These are phyloP conservation scores for Eustoma russellianum DNA, from an alignment of 257 asterid genomes.

Conservation along the genomic window DNA sequence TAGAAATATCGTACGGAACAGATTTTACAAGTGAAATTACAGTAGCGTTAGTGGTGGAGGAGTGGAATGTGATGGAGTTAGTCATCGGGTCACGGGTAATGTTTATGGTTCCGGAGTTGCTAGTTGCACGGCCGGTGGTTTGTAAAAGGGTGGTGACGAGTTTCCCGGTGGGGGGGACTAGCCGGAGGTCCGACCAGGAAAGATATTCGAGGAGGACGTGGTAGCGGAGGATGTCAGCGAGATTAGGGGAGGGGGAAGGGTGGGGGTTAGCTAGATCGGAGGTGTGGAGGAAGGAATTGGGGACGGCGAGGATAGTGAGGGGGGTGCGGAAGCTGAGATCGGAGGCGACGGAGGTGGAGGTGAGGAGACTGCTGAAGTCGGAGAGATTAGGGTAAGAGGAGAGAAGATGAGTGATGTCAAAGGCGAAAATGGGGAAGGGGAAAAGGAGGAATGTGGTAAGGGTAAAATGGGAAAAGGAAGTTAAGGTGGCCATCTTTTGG, in stretches of 20 bases:
- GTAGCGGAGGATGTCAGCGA: conserved; percentile 72
- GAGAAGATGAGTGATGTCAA: conserved; percentile 47
- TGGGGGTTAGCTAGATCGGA: conserved; percentile 20
- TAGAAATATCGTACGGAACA: conserved; percentile 50
- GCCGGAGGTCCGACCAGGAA: conserved; percentile 52
- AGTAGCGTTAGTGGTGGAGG: conserved; percentile 66
- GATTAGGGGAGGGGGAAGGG: conserved; percentile 30
- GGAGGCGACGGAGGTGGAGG: conserved; percentile 57
- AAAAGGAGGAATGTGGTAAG: conserved; percentile 28
- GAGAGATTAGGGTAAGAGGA: conserved; percentile 51
- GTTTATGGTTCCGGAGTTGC: conserved; percentile 53
- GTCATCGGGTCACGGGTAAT: conserved; percentile 41
- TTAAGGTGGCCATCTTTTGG: conserved; percentile 43
- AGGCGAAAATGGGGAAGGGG: conserved; percentile 25
- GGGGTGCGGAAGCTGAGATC: conserved; percentile 51
- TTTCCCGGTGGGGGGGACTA: conserved; percentile 43
- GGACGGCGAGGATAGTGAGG: conserved; percentile 59
- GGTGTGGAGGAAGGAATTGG: conserved; percentile 47
- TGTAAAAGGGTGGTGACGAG: conserved; percentile 66
- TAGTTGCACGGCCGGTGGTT: conserved; percentile 62
- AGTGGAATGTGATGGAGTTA: conserved; percentile 32
- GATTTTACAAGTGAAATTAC: conserved; percentile 35
- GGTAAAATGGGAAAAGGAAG: conserved; percentile 42
- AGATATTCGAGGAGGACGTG: conserved; percentile 71
- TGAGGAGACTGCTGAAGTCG: conserved; percentile 46